Conservation (phyloP, 2,329 filamentous ascomycete genomes). For the Claviceps purpurea region DNA sequence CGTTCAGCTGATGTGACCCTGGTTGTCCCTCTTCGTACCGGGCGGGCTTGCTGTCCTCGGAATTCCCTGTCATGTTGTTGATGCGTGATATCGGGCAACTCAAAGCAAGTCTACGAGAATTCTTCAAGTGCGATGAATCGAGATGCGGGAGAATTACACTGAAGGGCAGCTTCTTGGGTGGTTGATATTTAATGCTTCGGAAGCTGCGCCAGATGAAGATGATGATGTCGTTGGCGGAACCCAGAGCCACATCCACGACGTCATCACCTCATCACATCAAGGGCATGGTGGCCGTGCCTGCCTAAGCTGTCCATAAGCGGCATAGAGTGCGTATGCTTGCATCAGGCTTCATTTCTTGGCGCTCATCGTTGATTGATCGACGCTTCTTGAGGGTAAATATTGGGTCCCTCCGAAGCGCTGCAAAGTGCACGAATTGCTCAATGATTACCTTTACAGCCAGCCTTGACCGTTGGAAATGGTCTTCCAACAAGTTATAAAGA, state of each 20-base stretch:
- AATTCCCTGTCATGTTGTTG: conserved; percentile 29
- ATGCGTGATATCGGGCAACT: not conserved
- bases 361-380: not conserved
- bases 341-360: not conserved
- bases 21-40: conserved; percentile 59
- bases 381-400: not conserved
- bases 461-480: no score
- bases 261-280: conserved; percentile 10
- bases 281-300: not conserved
- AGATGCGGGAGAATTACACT: not conserved
- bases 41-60: conserved; percentile 44
- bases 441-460: no score
- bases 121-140: not conserved
- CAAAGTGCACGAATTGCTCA: no score
- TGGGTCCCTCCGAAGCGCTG: no score
- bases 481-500: no score
- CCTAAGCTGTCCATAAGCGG: not conserved
- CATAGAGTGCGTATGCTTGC: not conserved
- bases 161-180: not conserved
- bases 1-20: conserved; percentile 53
- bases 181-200: not conserved
- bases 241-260: conserved; percentile 16
- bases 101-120: not conserved
- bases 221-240: conserved; percentile 4
- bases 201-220: not conserved